A percentile compares a stretch with the other conserved stretches of the same genome.
These are phyloP conservation scores for Meripilus lineatus DNA, from an alignment of 1,284 basidiomycete genomes.

Conservation along the genomic window DNA sequence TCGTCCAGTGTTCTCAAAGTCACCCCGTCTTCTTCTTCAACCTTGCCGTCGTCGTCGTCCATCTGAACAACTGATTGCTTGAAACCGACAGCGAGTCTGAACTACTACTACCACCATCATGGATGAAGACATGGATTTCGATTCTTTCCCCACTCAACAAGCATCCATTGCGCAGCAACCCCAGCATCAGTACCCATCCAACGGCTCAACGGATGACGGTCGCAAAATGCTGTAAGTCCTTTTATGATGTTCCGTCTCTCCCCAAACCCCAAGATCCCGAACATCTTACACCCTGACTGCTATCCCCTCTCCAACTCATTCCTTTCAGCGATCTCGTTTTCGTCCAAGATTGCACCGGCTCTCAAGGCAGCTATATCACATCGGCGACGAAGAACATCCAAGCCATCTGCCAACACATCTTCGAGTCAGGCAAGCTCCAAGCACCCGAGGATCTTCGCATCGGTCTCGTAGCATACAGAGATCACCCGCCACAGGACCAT, in stretches of 20 bases:
- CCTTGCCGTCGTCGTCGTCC: too few relatives aligned
- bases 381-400: conserved; percentile 98
- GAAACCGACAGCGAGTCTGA: not conserved
- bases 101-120: conserved; percentile 33
- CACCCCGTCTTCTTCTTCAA: too few relatives aligned
- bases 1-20: too few relatives aligned
- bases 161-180: conserved; percentile 38
- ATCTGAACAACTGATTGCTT: not conserved
- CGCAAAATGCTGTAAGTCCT: conserved; percentile 72
- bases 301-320: not conserved
- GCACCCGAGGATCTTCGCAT: conserved; percentile 85
- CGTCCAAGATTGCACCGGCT: conserved; percentile 90
- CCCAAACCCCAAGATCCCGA: too few relatives aligned
- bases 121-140: conserved; percentile 77
- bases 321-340: conserved; percentile 75
- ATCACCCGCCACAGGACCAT: conserved; percentile 95
- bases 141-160: conserved; percentile 31
- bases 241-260: conserved; percentile 5
- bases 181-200: conserved; percentile 28
- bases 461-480: conserved; percentile 86
- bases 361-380: conserved; percentile 78
- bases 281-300: conserved; percentile 8
- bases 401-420: conserved; percentile 93
- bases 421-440: conserved; percentile 89
- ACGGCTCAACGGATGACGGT: conserved; percentile 32